Conservation (phyloP, 2,329 filamentous ascomycete genomes). For the Stagonosporopsis tanaceti region DNA sequence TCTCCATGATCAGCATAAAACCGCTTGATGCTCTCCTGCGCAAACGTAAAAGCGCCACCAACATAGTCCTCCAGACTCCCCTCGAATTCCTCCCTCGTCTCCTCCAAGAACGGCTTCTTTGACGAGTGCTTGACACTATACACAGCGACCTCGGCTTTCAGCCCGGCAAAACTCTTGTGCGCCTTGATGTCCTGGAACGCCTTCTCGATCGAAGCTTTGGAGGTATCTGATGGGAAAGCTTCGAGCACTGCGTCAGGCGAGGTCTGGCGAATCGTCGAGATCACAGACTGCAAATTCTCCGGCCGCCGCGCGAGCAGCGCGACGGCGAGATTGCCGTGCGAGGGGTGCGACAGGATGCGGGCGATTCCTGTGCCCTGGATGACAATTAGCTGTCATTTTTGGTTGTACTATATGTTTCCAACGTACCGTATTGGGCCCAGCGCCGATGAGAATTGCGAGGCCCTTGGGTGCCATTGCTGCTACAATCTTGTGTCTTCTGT, state of each 20-base stretch:
- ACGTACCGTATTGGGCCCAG: slow-evolving; percentile 43
- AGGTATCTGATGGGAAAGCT: slow-evolving; percentile 62
- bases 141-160: slow-evolving; percentile 63
- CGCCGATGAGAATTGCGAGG: slow-evolving; percentile 46
- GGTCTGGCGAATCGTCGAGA: slow-evolving; percentile 52
- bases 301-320: slow-evolving; percentile 61
- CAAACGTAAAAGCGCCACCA: slow-evolving; percentile 64
- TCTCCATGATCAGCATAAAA: slow-evolving; percentile 63
- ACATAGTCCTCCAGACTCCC: slow-evolving; percentile 61
- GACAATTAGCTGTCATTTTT: neutral
- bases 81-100: slow-evolving; percentile 58
- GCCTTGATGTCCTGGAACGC: slow-evolving; percentile 60
- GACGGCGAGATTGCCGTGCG: slow-evolving; percentile 64
- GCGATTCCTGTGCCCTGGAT: slow-evolving; percentile 63
- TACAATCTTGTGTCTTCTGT: neutral
- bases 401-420: neutral
- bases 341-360: slow-evolving; percentile 59
- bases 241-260: slow-evolving; percentile 58
- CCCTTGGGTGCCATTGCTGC: slow-evolving; percentile 39
- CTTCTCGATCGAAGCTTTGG: slow-evolving; percentile 56
- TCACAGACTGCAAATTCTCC: slow-evolving; percentile 55
- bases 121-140: slow-evolving; percentile 65
- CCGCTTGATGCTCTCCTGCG: slow-evolving; percentile 60
- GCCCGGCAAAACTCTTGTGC: slow-evolving; percentile 56
- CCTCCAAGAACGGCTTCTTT: slow-evolving; percentile 64